These are phyloP conservation scores for Laguncularia racemosa DNA, from an alignment of 345 rosid genomes.

Conservation along the genomic window DNA sequence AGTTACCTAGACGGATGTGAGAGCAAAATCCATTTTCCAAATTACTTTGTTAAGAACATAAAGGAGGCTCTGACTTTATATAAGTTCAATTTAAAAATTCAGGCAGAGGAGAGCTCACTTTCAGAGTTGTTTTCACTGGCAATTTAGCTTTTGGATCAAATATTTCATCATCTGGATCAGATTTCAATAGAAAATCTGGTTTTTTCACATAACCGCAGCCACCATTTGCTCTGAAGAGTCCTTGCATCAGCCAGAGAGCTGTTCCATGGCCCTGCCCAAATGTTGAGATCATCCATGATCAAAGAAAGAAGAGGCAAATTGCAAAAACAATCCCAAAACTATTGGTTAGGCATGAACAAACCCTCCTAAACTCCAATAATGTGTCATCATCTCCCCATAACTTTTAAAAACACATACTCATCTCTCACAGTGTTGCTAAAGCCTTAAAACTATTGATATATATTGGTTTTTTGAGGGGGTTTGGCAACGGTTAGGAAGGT, in stretches of 20 bases:
- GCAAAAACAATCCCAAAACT: not conserved
- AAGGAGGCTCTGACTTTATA: no score
- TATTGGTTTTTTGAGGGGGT: no score
- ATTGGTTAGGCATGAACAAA: no score
- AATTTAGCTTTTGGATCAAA: constrained; percentile 28
- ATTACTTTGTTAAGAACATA: no score
- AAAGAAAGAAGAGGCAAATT: no score
- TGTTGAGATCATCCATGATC: not conserved
- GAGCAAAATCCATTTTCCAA: not conserved
- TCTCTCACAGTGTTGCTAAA: no score
- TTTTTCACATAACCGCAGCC: constrained; percentile 39
- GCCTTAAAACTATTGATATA: no score
- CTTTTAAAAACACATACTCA: no score
- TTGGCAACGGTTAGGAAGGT: no score
- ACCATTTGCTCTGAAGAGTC: constrained; percentile 37
- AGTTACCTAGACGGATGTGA: constrained; percentile 21
- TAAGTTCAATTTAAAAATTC: no score
- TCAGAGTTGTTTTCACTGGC: constrained; percentile 24
- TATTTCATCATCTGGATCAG: constrained; percentile 12
- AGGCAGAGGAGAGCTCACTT: constrained; percentile 10
- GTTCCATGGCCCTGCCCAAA: constrained; percentile 29
- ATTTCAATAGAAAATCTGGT: constrained; percentile 28
- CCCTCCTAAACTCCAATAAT: no score
- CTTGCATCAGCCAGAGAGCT: constrained; percentile 41
- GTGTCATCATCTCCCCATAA: no score